A percentile compares a stretch with the other conserved stretches of the same genome.
phyloP scores from a whole-genome alignment of 1,139 yeast genomes.

The Yamadazyma epiphylla region DNA sequence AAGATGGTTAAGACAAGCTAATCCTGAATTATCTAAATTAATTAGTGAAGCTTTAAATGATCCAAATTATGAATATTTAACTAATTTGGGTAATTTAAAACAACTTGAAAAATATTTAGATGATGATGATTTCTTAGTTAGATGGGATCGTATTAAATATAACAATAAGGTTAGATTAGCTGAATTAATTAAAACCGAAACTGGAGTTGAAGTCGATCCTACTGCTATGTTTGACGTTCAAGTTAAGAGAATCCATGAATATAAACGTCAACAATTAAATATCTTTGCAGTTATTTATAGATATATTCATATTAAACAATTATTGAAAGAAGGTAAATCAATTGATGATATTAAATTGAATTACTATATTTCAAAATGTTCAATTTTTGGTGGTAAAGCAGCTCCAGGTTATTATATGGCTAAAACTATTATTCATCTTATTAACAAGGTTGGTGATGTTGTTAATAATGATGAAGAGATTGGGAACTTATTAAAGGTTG shows the following conservation, averaged over 20 bases:
- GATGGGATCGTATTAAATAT: slow-evolving; percentile 72
- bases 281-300: slow-evolving; percentile 86
- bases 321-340: slow-evolving; percentile 45
- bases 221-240: slow-evolving; percentile 83
- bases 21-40: slow-evolving; percentile 70
- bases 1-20: slow-evolving; percentile 94
- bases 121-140: slow-evolving; percentile 61
- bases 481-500: slow-evolving; percentile 76
- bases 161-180: slow-evolving; percentile 71
- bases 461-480: slow-evolving; percentile 75
- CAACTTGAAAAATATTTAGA: slow-evolving; percentile 63
- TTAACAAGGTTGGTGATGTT: slow-evolving; percentile 77
- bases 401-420: slow-evolving; percentile 98
- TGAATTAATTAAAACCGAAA: slow-evolving; percentile 60
- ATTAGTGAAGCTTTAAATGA: slow-evolving; percentile 71
- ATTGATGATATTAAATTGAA: slow-evolving; percentile 56
- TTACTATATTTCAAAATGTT: slow-evolving; percentile 71
- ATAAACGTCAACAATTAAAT: slow-evolving; percentile 92
- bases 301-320: slow-evolving; percentile 69
- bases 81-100: slow-evolving; percentile 66
- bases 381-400: slow-evolving; percentile 89
- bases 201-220: slow-evolving; percentile 69
- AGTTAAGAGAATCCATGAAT: slow-evolving; percentile 93
- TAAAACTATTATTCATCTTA: slow-evolving; percentile 79
- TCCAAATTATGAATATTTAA: slow-evolving; percentile 59